Base-by-base conservation (phyloP, 768 basidiomycete species). In the Xerocomellus amylosporus region DNA sequence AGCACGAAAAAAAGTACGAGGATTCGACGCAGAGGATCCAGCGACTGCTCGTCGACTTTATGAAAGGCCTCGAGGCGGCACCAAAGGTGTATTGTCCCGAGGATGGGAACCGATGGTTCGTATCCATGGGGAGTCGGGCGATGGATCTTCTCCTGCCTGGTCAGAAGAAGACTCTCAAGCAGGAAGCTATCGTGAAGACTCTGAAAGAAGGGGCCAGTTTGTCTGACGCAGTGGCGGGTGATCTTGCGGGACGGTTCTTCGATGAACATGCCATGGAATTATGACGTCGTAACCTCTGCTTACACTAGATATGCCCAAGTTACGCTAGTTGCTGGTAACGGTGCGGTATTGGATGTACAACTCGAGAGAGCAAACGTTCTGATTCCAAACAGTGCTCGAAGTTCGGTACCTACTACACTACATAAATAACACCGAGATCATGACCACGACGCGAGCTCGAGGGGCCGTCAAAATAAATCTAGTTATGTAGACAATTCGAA, bases 1-100 rank as follows among this genome's bases (percentile, higher is more conserved):
- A 56, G 12, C 67, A 68, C 31, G 37, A 28, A 46, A 28, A 6
- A 31, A 64, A 58, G 46, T 66, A 64, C 19, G 3, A 43, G 1
- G 49, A 58, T 8, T 72, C 69, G 28, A 30, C 13, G 42, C 1
- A 38, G 43, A 45, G 9, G 33, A 13, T 70, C 8, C 53, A 41
- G 26, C 15, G 14, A 3, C 53, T 70, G 2, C 22, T 72, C 13
- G 6, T 49, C 10, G 44, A n/a, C 0, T 66, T 59, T 19, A 47
- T 62, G 34, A 47, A 19, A 0, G 7, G n/a, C 8, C 40, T 38
- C 7, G 48, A 39, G 62, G 31, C 33, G 43, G 9, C 37, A 0
- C 51, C 40, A 0, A 41, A 30, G 40, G 64, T 15, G 28, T 56
- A 52, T 46, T 38, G 41, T 38, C 65, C 56, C 6, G 43, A 49